Base-by-base conservation (phyloP, 768 basidiomycete genomes). In the Mycena rosella region DNA sequence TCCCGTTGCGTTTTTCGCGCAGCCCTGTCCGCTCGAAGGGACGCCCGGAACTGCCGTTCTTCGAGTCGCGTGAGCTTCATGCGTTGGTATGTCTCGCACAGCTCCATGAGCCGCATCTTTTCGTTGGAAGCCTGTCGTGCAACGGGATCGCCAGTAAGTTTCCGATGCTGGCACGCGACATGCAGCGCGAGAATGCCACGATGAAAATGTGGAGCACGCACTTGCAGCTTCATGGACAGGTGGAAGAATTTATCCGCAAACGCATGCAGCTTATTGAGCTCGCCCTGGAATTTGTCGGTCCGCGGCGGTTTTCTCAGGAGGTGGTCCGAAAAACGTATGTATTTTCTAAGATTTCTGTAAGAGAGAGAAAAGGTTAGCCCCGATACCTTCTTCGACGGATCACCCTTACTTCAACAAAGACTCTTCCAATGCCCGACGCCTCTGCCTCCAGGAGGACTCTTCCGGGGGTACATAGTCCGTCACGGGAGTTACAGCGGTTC, bases 181-280 rank as follows among this genome's bases (percentile, higher is more conserved):
- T 17, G 65, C 22, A 52, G 20, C 55, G 18, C 34, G 45, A n/a
- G 45, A 44, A 26, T 26, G 45, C 24, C 36, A 56, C 47, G 56
- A 42, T n/a, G n/a, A n/a, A n/a, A 45, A 38, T 45, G 34, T 8
- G 17, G 9, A 17, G n/a, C 7, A 67, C 70, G 52, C 45, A 73
- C 73, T 38, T 49, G 45, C 6, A 73, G 44, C 53, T 67, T 68
- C 32, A 53, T 44, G 24, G 68, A 65, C 49, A 73, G 34, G 52
- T 71, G 40, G n/a, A 65, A 69, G 55, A 73, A 71, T 61, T 73
- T 73, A 30, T 66, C 68, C n/a, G 68, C 67, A 32, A 71, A 73
- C 5, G 73, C 68, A 42, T 63, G 60, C 44, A 73, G 45, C 57
- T 73, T 73, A 30, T 68, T 62, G 22, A 73, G 62, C 55, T 71